phyloP scores from a whole-genome alignment of 805 yeast species.

The Wickerhamiella azyma region DNA sequence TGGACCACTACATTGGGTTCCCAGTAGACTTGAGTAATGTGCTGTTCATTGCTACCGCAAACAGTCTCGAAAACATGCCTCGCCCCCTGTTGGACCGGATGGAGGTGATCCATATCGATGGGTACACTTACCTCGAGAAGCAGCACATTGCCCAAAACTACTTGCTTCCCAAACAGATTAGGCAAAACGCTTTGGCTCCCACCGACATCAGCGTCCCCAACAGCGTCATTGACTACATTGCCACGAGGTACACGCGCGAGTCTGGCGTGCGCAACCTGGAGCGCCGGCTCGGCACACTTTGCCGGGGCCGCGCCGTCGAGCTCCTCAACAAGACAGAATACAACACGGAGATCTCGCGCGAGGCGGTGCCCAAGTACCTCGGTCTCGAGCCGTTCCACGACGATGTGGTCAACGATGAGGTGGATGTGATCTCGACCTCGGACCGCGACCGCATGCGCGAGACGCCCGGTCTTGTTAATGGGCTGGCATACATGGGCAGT shows the following conservation, averaged over 20 bases:
- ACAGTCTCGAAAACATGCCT: slow-evolving; percentile 55
- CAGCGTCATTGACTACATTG: slow-evolving; percentile 45
- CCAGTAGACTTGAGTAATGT: slow-evolving; percentile 75
- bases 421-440: slow-evolving; percentile 30
- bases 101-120: slow-evolving; percentile 66
- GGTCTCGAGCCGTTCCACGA: slow-evolving; percentile 47
- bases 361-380: slow-evolving; percentile 52
- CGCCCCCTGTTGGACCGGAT: slow-evolving; percentile 71
- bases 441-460: slow-evolving; percentile 28
- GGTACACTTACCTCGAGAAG: slow-evolving; percentile 71
- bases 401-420: slow-evolving; percentile 28
- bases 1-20: slow-evolving; percentile 74
- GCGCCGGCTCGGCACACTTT: slow-evolving; percentile 57
- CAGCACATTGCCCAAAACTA: slow-evolving; percentile 53
- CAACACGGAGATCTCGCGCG: slow-evolving; percentile 17
- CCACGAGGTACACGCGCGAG: slow-evolving; percentile 63
- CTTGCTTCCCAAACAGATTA: slow-evolving; percentile 61
- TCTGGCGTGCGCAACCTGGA: slow-evolving; percentile 78
- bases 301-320: slow-evolving; percentile 66
- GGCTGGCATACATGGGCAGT: slow-evolving; percentile 72
- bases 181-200: slow-evolving; percentile 46
- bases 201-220: slow-evolving; percentile 35
- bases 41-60: slow-evolving; percentile 75
- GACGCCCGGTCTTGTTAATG: slow-evolving; percentile 66
- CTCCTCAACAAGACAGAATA: slow-evolving; percentile 18